Evolutionary conservation across 1,284 basidiomycete species (phyloP), one percentile per base, ranked within the genome.

Genomic region (Microbotryum saponariae): DNA sequence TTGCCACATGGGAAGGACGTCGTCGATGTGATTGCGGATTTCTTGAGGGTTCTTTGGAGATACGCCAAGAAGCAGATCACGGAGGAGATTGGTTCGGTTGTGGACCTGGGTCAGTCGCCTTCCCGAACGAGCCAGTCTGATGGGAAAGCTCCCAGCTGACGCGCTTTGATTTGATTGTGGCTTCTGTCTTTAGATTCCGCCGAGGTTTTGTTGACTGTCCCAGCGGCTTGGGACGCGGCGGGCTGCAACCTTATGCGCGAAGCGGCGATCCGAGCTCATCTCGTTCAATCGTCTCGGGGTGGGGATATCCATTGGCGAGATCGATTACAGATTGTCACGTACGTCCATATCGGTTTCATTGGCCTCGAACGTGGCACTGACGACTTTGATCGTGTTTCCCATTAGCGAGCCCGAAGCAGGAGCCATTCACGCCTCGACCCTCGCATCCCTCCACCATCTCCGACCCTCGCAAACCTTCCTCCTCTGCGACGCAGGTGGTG

Each of bases 41-140:
- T 87, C 74, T 76, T 90, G 54, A 81, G 81, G 51, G 86, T 84
- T 71, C 77, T 91, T 51, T 90, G 88, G 87, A 84, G 86, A 70
- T 86, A 89, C 71, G 87, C 87, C 18, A 88, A 86, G 71, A 85
- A 86, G 58, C 85, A 87, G 71, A 89, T 90, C 69, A 88, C 86
- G 20, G 81, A 83, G 59, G 86, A 89, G 67, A 88, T 89, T 71
- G 88, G 87, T 51, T 83, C 82, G 25, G 85, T 90, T 3, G 86
- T 86, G 16, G 87, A 89, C 77, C 78, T 90, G 56, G 85, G 88
- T 89, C 70, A 64, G 82, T 75, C 50, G 16, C 51, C 48, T 7
- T 33, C 51, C 42, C 14, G 12, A 18, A 53, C 21, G 53, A 56
- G 33, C 18, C 44, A 23, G 23, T 63, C 52, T 64, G 47, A 10